A percentile compares a stretch with the other conserved stretches of the same genome.
phyloP scores from a whole-genome alignment of 148 eudicot species.

The Dysphania ambrosioides region DNA sequence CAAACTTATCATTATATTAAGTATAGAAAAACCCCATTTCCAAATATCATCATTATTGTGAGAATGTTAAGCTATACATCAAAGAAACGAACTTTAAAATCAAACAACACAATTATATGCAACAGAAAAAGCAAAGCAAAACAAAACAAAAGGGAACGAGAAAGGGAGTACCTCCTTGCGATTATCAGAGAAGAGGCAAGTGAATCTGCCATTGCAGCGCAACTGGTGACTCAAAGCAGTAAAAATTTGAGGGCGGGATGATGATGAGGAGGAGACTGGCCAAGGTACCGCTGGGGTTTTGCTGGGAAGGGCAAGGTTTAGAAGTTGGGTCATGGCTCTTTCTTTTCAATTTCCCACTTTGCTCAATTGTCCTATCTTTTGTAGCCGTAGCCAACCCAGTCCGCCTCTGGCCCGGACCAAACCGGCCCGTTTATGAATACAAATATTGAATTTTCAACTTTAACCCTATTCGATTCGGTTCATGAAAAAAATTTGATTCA shows the following conservation, averaged over 20 bases:
- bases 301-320: conserved; percentile 35
- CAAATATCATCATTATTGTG: neutral
- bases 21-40: conserved; percentile 4
- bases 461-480: no score
- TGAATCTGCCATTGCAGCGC: conserved; percentile 43
- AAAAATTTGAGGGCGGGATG: conserved; percentile 21
- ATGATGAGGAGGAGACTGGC: conserved; percentile 1
- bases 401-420: no score
- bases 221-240: conserved; percentile 24
- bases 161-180: conserved; percentile 54
- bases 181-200: conserved; percentile 66
- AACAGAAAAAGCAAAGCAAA: neutral
- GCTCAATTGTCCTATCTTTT: neutral
- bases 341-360: neutral
- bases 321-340: conserved; percentile 50
- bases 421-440: no score
- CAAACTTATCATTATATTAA: neutral
- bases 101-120: neutral
- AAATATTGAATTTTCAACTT: no score
- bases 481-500: no score
- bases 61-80: neutral
- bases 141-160: neutral
- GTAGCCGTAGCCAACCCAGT: no score
- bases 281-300: conserved; percentile 20
- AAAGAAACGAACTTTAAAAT: neutral